Evolutionary conservation across 768 basidiomycete genomes (phyloP), one percentile per base, ranked within the genome.

Genomic region (Hericium rajendrae): DNA sequence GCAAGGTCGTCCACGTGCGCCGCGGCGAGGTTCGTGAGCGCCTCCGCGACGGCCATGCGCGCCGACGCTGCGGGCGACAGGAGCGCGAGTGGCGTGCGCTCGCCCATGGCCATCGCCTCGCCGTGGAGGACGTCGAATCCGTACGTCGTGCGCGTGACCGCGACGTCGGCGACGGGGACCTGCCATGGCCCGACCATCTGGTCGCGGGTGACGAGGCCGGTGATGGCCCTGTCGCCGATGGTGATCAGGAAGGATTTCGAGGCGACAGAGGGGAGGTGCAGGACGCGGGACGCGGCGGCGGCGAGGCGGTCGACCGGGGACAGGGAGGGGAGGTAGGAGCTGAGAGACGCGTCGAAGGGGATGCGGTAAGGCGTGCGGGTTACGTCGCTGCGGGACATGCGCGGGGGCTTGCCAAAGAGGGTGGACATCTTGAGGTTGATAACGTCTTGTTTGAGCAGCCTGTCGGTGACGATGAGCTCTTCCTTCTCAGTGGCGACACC

Each of bases 161-260:
- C 97, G 53, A 97, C 95, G 63, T 99, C 95, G 18, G 95, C 89
- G 6, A 97, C 91, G 39, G 97, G 95, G 10, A 97, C 89, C 72
- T 99, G 97, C 89, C 91, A 99, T 0, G 94, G 95, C 0, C 97
- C 97, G 22, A 97, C 92, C 95, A 99, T 98, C 71, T 99, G 97
- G 68, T 99, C 97, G 54, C 97, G 83, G 6, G 88, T 84, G 60
- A 97, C 91, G 49, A 99, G 83, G 22, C 97, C 97, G 0, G 94
- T 93, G 69, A 99, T 86, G 38, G 87, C 80, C 48, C 97, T 83
- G 66, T 99, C 97, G 24, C 97, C 97, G 58, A 99, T 99, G 52
- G 97, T 99, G 70, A 99, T 94, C 51, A 99, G 79, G 85, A 97
- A 99, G 8, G 92, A 87, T 68, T 99, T 99, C 32, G 93, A 95